phyloP scores from a whole-genome alignment of 345 rosid genomes.

The Noccaea caerulescens region DNA sequence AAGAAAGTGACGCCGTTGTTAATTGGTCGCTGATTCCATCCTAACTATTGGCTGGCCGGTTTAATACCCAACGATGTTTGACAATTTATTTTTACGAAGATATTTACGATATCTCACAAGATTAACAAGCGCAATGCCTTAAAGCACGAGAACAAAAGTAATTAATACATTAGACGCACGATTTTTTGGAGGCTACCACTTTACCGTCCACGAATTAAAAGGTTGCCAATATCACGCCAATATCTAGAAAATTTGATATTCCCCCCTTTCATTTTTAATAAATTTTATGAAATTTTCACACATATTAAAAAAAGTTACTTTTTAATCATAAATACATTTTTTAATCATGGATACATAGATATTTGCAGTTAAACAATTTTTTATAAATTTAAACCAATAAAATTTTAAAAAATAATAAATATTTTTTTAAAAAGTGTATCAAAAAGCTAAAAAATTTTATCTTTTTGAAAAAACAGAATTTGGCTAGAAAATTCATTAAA shows the following conservation, averaged over 20 bases:
- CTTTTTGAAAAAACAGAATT: too few species aligned
- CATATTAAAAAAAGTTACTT: too few species aligned
- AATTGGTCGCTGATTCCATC: slow-evolving; percentile 18
- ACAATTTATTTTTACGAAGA: not conserved
- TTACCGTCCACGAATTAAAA: slow-evolving; percentile 47
- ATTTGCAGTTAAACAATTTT: too few species aligned
- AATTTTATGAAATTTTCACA: too few species aligned
- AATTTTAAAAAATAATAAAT: too few species aligned
- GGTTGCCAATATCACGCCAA: slow-evolving; percentile 35
- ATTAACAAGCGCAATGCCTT: slow-evolving; percentile 10
- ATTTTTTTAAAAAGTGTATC: too few species aligned
- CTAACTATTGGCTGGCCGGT: slow-evolving; percentile 44
- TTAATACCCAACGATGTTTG: slow-evolving; percentile 1
- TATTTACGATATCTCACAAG: not conserved
- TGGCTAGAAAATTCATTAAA: too few species aligned
- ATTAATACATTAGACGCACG: slow-evolving; percentile 42
- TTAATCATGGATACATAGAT: too few species aligned
- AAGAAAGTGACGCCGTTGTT: slow-evolving; percentile 38
- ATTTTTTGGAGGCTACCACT: slow-evolving; percentile 38
- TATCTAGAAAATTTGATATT: slow-evolving; percentile 25
- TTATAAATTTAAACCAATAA: too few species aligned
- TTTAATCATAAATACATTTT: too few species aligned
- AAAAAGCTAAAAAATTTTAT: too few species aligned
- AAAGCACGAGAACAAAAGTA: slow-evolving; percentile 36
- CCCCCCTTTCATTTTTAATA: too few species aligned